phyloP scores from a whole-genome alignment of 228 moss, liverwort and hornwort genomes.

The Sphagnum fallax region DNA sequence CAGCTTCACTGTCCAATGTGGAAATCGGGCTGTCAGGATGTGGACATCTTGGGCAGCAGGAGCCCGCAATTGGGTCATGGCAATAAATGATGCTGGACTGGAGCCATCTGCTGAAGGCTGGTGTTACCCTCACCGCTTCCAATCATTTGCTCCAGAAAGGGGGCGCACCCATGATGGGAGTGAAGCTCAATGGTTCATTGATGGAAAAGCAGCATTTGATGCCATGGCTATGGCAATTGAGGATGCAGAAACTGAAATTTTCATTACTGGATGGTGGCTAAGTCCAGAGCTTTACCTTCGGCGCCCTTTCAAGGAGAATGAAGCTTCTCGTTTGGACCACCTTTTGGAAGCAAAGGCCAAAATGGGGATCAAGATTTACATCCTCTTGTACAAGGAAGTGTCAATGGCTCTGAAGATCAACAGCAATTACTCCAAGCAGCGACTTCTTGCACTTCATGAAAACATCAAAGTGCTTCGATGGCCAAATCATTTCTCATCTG shows the following conservation, averaged over 20 bases:
- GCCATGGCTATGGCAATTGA: slow-evolving; percentile 40
- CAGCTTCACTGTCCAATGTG: slow-evolving; percentile 31
- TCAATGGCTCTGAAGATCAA: slow-evolving; percentile 51
- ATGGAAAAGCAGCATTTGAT: slow-evolving; percentile 44
- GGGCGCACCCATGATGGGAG: slow-evolving; percentile 31
- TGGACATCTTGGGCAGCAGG: slow-evolving; percentile 26
- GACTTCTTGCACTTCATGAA: slow-evolving; percentile 29
- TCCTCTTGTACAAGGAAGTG: slow-evolving; percentile 50
- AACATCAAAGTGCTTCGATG: slow-evolving; percentile 50
- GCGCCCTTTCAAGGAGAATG: slow-evolving; percentile 30
- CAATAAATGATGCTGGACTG: slow-evolving; percentile 30
- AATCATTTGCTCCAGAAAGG: slow-evolving; percentile 38
- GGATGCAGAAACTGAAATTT: slow-evolving; percentile 35
- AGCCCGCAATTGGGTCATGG: slow-evolving; percentile 46
- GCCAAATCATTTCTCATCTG: slow-evolving; percentile 48
- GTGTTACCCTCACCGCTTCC: slow-evolving; percentile 40
- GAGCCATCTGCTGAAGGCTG: slow-evolving; percentile 11
- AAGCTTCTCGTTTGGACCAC: slow-evolving; percentile 25
- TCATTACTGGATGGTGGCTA: slow-evolving; percentile 51
- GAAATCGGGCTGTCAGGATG: slow-evolving; percentile 35
- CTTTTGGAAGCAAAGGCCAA: slow-evolving; percentile 33
- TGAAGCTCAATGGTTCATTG: slow-evolving; percentile 45
- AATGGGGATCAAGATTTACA: slow-evolving; percentile 36
- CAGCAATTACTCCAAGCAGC: slow-evolving; percentile 39
- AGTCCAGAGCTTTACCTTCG: slow-evolving; percentile 47